phyloP scores from a whole-genome alignment of 164 flowering plant genomes.

The Aristolochia contorta region DNA sequence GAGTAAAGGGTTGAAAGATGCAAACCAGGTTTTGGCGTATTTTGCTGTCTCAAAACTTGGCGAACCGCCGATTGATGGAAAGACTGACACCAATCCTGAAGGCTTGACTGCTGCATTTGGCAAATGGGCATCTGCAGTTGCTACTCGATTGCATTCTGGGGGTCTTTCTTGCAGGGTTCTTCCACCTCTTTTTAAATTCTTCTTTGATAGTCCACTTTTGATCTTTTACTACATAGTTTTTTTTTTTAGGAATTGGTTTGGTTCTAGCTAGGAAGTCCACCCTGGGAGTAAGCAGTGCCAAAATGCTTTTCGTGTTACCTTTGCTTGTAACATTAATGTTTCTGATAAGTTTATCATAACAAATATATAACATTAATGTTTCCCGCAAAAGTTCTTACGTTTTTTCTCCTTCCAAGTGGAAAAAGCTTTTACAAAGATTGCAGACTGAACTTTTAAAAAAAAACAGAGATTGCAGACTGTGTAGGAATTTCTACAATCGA shows the following conservation, averaged over 20 bases:
- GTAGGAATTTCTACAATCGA: not conserved
- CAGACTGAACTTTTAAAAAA: no score
- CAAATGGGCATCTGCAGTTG: conserved; percentile 92
- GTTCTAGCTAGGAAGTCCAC: no score
- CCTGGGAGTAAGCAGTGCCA: no score
- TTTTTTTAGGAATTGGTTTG: not conserved
- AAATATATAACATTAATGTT: no score
- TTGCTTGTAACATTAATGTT: no score
- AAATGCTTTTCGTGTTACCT: no score
- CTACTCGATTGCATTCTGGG: conserved; percentile 63
- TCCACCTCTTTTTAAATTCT: not conserved
- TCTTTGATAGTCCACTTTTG: not conserved
- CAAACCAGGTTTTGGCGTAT: conserved; percentile 89
- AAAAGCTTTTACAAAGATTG: no score
- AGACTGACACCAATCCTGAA: conserved; percentile 88
- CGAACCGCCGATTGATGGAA: conserved; percentile 89
- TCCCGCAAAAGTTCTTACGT: no score
- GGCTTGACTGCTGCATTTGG: conserved; percentile 96
- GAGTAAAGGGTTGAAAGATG: conserved; percentile 70
- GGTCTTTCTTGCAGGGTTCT: conserved; percentile 91
- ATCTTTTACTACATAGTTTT: not conserved
- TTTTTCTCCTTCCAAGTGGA: no score
- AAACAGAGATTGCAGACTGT: not conserved
- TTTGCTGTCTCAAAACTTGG: conserved; percentile 96
- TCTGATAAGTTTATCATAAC: no score